Percentiles rank a stretch among this genome's conserved stretches.
These are phyloP conservation scores for Russula compacta DNA, from an alignment of 768 basidiomycete genomes.

Conservation along the genomic window DNA sequence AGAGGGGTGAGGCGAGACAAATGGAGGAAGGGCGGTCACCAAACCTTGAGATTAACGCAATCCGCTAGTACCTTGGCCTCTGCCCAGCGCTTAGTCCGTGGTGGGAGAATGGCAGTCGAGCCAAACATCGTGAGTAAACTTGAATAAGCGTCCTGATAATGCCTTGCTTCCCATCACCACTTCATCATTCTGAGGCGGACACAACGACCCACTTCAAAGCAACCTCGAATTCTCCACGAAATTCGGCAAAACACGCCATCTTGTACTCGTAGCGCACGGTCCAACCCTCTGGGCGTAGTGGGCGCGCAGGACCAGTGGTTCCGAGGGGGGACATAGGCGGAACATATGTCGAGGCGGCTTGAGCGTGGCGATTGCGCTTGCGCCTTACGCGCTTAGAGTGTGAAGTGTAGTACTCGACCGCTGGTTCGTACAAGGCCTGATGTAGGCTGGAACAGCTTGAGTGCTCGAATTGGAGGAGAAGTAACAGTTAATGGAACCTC, in stretches of 20 bases:
- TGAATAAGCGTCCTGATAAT: slow-evolving; percentile 90
- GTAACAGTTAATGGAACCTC: slow-evolving; percentile 39
- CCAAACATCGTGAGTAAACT: slow-evolving; percentile 82
- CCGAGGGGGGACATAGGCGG: slow-evolving; percentile 42
- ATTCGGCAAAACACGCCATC: slow-evolving; percentile 94
- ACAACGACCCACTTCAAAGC: slow-evolving; percentile 67
- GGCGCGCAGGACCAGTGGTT: slow-evolving; percentile 35
- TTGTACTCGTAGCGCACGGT: slow-evolving; percentile 96
- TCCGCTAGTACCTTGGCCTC: slow-evolving; percentile 97
- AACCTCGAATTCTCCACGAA: slow-evolving; percentile 85
- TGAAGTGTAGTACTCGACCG: slow-evolving; percentile 85
- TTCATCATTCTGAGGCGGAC: slow-evolving; percentile 3
- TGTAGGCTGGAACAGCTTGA: slow-evolving; percentile 49
- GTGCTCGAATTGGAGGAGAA: slow-evolving; percentile 1
- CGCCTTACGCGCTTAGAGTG: slow-evolving; percentile 89
- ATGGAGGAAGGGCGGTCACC: slow-evolving; percentile 1
- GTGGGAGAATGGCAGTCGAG: slow-evolving; percentile 76
- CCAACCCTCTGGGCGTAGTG: slow-evolving; percentile 83
- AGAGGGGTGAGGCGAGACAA: not conserved
- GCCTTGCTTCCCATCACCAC: slow-evolving; percentile 37
- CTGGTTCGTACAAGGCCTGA: slow-evolving; percentile 80
- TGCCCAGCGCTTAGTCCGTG: slow-evolving; percentile 95
- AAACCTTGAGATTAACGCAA: slow-evolving; percentile 82
- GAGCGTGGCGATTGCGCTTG: slow-evolving; percentile 79
- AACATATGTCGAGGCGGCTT: slow-evolving; percentile 42